Conservation (phyloP, 192 early-diverging fungal genomes). For the Rhizoclosmatium globosum region DNA sequence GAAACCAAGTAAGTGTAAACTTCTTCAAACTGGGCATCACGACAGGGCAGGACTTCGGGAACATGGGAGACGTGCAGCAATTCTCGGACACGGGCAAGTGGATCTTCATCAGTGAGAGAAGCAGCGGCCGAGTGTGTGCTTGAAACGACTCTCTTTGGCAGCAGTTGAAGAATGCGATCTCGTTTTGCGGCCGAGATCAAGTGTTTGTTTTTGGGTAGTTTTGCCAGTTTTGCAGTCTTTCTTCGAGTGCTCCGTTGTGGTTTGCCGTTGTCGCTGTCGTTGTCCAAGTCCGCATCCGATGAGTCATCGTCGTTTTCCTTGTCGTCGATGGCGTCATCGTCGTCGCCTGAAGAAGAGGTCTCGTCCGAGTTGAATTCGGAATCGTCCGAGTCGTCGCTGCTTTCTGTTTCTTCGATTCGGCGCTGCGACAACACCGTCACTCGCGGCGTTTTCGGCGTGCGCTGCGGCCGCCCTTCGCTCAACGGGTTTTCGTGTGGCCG, state of each 20-base stretch:
- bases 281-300: not conserved
- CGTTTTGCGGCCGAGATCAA: not conserved
- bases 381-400: not conserved
- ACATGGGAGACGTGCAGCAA: conserved; percentile 90
- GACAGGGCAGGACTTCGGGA: conserved; percentile 90
- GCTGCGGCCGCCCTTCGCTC: too few relatives aligned
- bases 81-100: conserved; percentile 64
- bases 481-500: too few relatives aligned
- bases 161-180: not conserved
- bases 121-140: not conserved
- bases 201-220: not conserved
- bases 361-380: not conserved
- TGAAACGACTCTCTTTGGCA: not conserved
- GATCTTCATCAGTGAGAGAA: too few relatives aligned
- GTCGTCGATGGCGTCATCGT: not conserved
- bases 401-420: not conserved
- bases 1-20: conserved; percentile 77
- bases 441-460: too few relatives aligned
- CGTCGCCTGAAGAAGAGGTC: not conserved
- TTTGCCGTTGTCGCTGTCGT: conserved; percentile 13
- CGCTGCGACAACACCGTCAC: not conserved
- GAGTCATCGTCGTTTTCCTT: not conserved
- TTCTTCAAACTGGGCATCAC: conserved; percentile 89
- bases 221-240: not conserved
- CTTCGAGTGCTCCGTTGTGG: not conserved